phyloP scores from a whole-genome alignment of 495 filamentous ascomycete species.

The Wilcoxina mikolae region DNA sequence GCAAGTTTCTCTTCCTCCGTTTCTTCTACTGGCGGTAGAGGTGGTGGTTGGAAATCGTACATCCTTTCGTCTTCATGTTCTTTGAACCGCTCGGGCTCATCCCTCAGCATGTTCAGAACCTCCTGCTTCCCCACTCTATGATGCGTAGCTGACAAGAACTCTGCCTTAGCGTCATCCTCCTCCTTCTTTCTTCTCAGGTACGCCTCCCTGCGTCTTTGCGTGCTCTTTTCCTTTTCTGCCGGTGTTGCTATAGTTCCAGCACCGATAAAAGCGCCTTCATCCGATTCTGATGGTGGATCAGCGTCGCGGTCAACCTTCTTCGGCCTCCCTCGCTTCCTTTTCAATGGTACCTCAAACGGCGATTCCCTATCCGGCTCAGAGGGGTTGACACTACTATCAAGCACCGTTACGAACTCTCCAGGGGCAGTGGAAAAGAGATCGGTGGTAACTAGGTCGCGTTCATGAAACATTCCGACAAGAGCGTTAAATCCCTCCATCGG shows the following conservation, averaged over 20 bases:
- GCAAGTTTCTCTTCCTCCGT: neutral
- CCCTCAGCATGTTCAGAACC: neutral
- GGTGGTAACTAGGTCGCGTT: neutral
- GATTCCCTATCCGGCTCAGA: neutral
- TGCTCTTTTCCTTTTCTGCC: neutral
- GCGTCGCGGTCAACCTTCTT: neutral
- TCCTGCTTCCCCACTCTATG: neutral
- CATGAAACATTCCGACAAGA: neutral
- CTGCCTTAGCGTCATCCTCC: neutral
- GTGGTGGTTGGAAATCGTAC: no score
- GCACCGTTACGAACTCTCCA: neutral
- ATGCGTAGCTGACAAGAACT: neutral
- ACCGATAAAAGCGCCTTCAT: neutral
- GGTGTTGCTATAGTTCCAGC: neutral
- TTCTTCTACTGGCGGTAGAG: no score
- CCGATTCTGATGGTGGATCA: neutral
- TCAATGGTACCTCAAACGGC: neutral
- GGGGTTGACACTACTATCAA: neutral
- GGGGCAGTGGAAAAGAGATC: neutral
- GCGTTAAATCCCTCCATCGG: neutral
- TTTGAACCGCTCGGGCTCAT: no score
- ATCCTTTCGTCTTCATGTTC: no score
- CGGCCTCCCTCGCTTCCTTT: neutral
- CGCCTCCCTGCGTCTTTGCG: neutral
- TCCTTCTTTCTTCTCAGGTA: constrained; percentile 1